phyloP scores from a whole-genome alignment of 2,329 filamentous ascomycete species.

The Neofusicoccum kwambonambiense region DNA sequence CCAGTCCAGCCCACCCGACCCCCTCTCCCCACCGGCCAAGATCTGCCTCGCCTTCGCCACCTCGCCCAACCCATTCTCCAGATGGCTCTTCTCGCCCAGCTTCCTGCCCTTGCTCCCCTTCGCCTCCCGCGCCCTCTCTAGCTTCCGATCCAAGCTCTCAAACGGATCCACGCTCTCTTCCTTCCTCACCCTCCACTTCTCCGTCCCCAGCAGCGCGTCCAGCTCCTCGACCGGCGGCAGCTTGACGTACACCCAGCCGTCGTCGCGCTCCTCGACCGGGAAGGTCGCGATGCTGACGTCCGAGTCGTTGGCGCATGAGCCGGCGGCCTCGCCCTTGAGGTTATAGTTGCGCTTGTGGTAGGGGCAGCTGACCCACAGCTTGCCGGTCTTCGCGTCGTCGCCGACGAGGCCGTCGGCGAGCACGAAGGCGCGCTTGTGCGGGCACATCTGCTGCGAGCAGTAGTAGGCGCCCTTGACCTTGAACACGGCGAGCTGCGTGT shows the following conservation, averaged over 20 bases:
- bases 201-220: constrained; percentile 74
- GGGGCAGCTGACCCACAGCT: constrained; percentile 84
- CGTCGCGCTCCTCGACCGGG: constrained; percentile 68
- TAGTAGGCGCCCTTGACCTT: constrained; percentile 78
- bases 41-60: constrained; percentile 45
- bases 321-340: constrained; percentile 63
- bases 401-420: constrained; percentile 82
- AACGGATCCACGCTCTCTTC: constrained; percentile 62
- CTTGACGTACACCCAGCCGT: constrained; percentile 77
- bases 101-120: constrained; percentile 53
- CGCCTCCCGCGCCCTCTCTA: constrained; percentile 44
- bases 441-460: constrained; percentile 91
- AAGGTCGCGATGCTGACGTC: constrained; percentile 81
- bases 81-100: constrained; percentile 39
- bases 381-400: constrained; percentile 57
- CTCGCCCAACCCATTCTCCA: constrained; percentile 45
- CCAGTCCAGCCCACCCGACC: constrained; percentile 46
- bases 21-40: constrained; percentile 47
- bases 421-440: constrained; percentile 88
- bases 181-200: constrained; percentile 74
- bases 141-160: constrained; percentile 55
- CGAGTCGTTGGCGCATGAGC: constrained; percentile 72
- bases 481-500: constrained; percentile 87
- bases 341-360: constrained; percentile 89
- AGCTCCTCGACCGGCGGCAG: constrained; percentile 79